Base-by-base conservation (phyloP, 148 eudicot genomes). In the Persicaria tinctoria region DNA sequence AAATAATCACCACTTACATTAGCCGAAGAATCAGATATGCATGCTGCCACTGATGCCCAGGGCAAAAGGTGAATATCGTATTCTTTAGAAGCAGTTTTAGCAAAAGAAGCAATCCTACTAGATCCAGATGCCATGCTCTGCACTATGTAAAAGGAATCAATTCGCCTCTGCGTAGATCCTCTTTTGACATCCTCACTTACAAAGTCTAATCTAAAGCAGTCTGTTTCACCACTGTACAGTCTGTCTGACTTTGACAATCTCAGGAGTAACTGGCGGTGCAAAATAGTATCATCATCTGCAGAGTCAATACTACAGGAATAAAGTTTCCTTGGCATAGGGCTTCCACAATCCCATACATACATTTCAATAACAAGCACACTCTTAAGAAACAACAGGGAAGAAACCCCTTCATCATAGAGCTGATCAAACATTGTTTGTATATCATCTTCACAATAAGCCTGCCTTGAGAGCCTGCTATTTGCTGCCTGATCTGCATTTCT, bases 21-120 rank as follows among this genome's bases (percentile, higher is more conserved):
- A 17, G 17, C 57, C 27, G 66, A 77, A 68, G 70, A 41, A 66
- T 66, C 48, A 70, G 99, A 95, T 56, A 95, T 80, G 86, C 96
- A 89, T 62, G 93, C 99, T 54, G 99, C 99, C 76, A 95, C 91
- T 27, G 99, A 89, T 72, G 92, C 96, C 99, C 99, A 95, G 17
- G 99, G 99, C 76, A 95, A 81, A 72, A 95, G 89, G 74, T 90
- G 97, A 78, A 92, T 89, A 80, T 92, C 97, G 83, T 87, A 92
- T 78, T 95, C 92, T 76, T 82, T 89, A 10, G 92, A 85, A 72
- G 96, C 97, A 78, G 82, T 81, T 78, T 87, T 85, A 32, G 97
- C 97, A 80, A 95, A 95, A 74, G 97, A 82, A 83, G 97, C 90
- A 73, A 95, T 95, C 83, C 97, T 89, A 76, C 99, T 95, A 78